These are phyloP conservation scores for Daldinia decipiens DNA, from an alignment of 495 filamentous ascomycete genomes.

Conservation along the genomic window DNA sequence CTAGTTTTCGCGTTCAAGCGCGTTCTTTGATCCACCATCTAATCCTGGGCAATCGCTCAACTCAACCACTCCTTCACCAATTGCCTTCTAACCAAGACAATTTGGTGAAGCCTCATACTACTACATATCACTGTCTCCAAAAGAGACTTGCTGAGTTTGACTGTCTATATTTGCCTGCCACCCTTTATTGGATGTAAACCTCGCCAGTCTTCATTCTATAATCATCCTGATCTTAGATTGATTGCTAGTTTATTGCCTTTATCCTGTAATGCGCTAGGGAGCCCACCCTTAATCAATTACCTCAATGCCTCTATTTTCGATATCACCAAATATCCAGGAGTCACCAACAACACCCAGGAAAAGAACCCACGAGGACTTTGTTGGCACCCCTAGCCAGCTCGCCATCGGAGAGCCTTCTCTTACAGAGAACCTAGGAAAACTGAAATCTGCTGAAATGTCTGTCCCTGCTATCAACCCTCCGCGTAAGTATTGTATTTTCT, in stretches of 20 bases:
- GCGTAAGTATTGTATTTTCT: constrained; percentile 27
- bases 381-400: constrained; percentile 26
- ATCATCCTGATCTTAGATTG: background rate
- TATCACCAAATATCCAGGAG: constrained; percentile 52
- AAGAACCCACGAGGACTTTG: constrained; percentile 52
- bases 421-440: constrained; percentile 25
- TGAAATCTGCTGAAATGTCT: constrained; percentile 20
- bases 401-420: constrained; percentile 15
- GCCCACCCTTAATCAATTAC: constrained; percentile 3
- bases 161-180: background rate
- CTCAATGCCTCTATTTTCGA: constrained; percentile 53
- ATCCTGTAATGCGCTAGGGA: constrained; percentile 17
- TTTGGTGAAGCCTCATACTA: constrained; percentile 6
- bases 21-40: constrained; percentile 28
- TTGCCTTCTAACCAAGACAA: constrained; percentile 9
- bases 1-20: constrained; percentile 32
- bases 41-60: constrained; percentile 24
- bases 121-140: background rate
- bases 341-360: constrained; percentile 47
- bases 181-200: background rate
- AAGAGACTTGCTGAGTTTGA: background rate
- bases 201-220: background rate
- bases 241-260: background rate
- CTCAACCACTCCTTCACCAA: background rate
- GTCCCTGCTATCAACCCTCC: constrained; percentile 16